These are phyloP conservation scores for Trypanosoma conorhini DNA, from an alignment of 208 protist genomes.

Conservation along the genomic window DNA sequence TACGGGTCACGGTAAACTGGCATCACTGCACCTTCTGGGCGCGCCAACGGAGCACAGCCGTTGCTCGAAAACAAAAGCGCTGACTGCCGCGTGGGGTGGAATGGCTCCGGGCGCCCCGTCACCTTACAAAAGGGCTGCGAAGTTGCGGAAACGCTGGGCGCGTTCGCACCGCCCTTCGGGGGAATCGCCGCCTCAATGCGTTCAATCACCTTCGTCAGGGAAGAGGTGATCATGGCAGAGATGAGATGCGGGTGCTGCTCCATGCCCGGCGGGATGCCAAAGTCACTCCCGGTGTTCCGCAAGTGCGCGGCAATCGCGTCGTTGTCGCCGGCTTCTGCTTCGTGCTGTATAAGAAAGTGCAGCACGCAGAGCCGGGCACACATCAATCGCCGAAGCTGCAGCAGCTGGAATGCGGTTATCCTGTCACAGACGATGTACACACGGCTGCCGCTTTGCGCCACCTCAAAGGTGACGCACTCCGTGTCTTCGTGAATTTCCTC, in stretches of 20 bases:
- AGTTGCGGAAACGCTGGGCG: background rate
- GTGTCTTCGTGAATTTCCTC: conserved; percentile 24
- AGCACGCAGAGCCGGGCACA: conserved; percentile 66
- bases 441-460: conserved; percentile 45
- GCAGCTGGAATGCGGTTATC: conserved; percentile 57
- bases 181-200: conserved; percentile 35
- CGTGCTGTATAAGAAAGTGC: conserved; percentile 53
- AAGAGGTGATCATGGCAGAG: conserved; percentile 48
- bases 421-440: conserved; percentile 52
- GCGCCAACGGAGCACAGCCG: conserved; percentile 28
- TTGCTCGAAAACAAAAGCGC: conserved; percentile 56
- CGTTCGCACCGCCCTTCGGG: background rate
- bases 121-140: conserved; percentile 32
- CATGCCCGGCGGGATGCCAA: conserved; percentile 57
- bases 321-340: conserved; percentile 36
- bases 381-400: conserved; percentile 71
- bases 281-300: conserved; percentile 43
- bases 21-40: background rate
- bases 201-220: conserved; percentile 38
- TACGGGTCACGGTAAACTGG: background rate
- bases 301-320: conserved; percentile 39
- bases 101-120: conserved; percentile 11
- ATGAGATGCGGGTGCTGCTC: conserved; percentile 42
- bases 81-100: conserved; percentile 38
- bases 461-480: conserved; percentile 37